phyloP scores from a whole-genome alignment of 2,329 filamentous ascomycete species.

The Neonectria hederae region DNA sequence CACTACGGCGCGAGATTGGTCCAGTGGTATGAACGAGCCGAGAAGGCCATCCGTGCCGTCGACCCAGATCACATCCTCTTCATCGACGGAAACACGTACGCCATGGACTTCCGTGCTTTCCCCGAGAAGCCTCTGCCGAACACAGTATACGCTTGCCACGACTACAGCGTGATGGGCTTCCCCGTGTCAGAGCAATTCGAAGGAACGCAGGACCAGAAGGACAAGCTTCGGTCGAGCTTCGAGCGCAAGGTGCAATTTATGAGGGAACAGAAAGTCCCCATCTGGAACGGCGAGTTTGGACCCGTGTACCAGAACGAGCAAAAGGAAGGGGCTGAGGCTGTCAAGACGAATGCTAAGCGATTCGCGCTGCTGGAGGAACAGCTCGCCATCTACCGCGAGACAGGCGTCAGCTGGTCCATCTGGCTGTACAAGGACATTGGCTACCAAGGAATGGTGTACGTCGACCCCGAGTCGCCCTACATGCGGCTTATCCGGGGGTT shows the following conservation, averaged over 20 bases:
- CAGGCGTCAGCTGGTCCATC: conserved; percentile 63
- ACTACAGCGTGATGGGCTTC: conserved; percentile 63
- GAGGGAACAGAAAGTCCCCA: conserved; percentile 51
- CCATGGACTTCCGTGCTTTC: conserved; percentile 60
- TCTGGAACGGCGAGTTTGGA: conserved; percentile 64
- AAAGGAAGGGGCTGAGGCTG: conserved; percentile 48
- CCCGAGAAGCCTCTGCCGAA: conserved; percentile 55
- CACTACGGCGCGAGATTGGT: conserved; percentile 45
- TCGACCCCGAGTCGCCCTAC: conserved; percentile 56
- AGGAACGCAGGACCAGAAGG: conserved; percentile 53
- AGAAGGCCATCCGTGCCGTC: conserved; percentile 51
- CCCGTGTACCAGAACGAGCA: conserved; percentile 55
- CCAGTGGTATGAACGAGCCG: conserved; percentile 53
- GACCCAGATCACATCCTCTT: conserved; percentile 61
- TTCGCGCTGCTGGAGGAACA: conserved; percentile 55
- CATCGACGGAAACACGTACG: conserved; percentile 63
- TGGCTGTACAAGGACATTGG: conserved; percentile 69
- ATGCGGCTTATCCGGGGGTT: conserved; percentile 62
- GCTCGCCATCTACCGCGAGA: conserved; percentile 47
- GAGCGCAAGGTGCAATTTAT: conserved; percentile 56
- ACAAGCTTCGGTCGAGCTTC: conserved; percentile 51
- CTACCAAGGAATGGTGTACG: conserved; percentile 64
- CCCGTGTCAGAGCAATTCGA: conserved; percentile 53
- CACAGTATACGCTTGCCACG: conserved; percentile 62
- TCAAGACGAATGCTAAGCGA: conserved; percentile 52